Percentiles rank a stretch among this genome's conserved stretches.
Conservation (phyloP, 75 land plant species). For the Larix kaempferi region DNA sequence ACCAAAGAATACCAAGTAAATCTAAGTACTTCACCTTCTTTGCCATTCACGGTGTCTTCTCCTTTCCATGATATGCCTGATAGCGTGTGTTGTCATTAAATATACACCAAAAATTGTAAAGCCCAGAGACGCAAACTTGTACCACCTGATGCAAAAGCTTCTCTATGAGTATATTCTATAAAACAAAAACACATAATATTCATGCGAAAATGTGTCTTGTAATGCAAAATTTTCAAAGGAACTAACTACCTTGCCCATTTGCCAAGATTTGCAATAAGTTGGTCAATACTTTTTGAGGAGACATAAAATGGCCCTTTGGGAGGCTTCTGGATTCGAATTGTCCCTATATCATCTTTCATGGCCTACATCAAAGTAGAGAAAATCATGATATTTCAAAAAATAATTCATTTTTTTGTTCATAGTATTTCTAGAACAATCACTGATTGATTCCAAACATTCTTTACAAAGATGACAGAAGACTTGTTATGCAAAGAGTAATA, state of each 20-base stretch:
- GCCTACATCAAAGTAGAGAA: constrained; percentile 42
- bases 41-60: constrained; percentile 73
- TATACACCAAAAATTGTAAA: constrained; percentile 75
- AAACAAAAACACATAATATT: too few species aligned
- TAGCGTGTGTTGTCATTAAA: constrained; percentile 71
- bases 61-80: constrained; percentile 69
- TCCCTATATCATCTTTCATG: constrained; percentile 89
- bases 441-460: background rate
- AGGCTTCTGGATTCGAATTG: constrained; percentile 82
- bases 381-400: background rate
- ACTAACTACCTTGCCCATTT: constrained; percentile 75
- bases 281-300: constrained; percentile 83
- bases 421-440: background rate
- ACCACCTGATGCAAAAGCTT: constrained; percentile 49
- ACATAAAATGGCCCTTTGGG: constrained; percentile 98
- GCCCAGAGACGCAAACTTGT: constrained; percentile 85
- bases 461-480: background rate
- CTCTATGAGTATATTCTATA: too few species aligned
- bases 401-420: background rate
- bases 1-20: background rate
- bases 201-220: too few species aligned
- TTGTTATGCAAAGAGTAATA: background rate
- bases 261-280: constrained; percentile 84
- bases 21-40: constrained; percentile 46
- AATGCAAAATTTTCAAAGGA: background rate